These are phyloP conservation scores for Vanrija sp. DNA, from an alignment of 1,284 basidiomycete species.

Conservation along the genomic window DNA sequence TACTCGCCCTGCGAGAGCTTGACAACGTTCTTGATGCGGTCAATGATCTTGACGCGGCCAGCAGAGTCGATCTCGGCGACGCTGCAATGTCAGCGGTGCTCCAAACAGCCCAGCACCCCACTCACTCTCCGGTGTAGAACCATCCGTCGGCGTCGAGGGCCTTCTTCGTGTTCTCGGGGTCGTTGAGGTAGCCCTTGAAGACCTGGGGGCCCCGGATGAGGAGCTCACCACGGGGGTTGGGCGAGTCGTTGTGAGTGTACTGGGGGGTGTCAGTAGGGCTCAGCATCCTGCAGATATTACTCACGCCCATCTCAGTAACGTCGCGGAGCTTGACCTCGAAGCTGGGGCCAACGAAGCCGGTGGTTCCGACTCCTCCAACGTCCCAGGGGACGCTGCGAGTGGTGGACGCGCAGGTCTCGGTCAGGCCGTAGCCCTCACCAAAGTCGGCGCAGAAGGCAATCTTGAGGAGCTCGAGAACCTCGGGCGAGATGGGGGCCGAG, in stretches of 20 bases:
- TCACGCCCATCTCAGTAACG: background rate
- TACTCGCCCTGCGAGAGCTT: constrained; percentile 95
- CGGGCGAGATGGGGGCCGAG: constrained; percentile 20
- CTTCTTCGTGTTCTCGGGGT: constrained; percentile 55
- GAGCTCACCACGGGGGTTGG: constrained; percentile 84
- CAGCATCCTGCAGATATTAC: background rate
- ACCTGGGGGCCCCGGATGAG: constrained; percentile 65
- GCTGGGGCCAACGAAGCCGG: too few relatives aligned
- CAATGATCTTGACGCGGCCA: constrained; percentile 84
- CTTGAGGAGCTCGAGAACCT: constrained; percentile 22
- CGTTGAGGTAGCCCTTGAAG: constrained; percentile 58
- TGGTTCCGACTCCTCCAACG: too few relatives aligned
- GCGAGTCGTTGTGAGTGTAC: constrained; percentile 82
- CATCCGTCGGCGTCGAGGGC: constrained; percentile 65
- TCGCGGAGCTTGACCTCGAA: background rate
- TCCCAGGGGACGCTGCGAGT: too few relatives aligned
- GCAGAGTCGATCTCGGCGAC: constrained; percentile 71
- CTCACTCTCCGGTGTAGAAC: constrained; percentile 79
- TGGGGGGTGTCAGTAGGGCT: constrained; percentile 4
- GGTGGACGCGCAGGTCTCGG: too few relatives aligned
- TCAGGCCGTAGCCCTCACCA: constrained; percentile 1
- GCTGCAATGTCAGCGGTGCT: constrained; percentile 8
- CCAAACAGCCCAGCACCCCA: background rate
- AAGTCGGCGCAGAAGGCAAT: constrained; percentile 20
- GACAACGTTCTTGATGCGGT: constrained; percentile 96